Evolutionary conservation across 2,329 filamentous ascomycete species (phyloP), one percentile per base, ranked within the genome.

Genomic region (Penicillium sp.): DNA sequence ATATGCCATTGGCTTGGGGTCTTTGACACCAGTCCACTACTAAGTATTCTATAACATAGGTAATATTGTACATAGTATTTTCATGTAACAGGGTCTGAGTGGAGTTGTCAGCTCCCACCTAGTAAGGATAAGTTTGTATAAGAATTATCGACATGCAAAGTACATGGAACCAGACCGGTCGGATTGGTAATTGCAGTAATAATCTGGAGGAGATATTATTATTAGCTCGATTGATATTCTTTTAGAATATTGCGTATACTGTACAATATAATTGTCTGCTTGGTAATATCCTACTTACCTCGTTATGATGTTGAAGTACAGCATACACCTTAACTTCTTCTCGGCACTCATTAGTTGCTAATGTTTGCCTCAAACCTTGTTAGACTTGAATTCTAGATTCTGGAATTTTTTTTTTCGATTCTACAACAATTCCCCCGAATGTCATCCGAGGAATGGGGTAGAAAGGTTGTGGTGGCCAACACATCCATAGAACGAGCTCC

Each of bases 401-500:
- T 33, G 10, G n/a, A n/a, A n/a, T n/a, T n/a, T n/a, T 16, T 36
- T 36, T 34, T 5, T 21, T 53, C 11, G 31, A 34, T 19, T 21
- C 9, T 27, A 13, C 38, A 2, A 40, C n/a, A 25, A 39, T 27
- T 34, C 33, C 29, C 23, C 50, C 31, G 29, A 47, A 29, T 50
- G 29, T 43, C 36, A 21, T 23, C 19, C 46, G 27, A 48, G n/a
- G 38, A 50, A 41, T 21, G 9, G n/a, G 16, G 43, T 43, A 29
- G 53, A 55, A 40, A 15, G 16, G 7, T 55, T 41, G 23, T 57
- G 41, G 48, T 56, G 54, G 54, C 54, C 23, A 53, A 39, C 29
- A n/a, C 15, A 51, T 27, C 29, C 39, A 29, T 41, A 47, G 23
- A 53, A 40, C 9, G 36, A 31, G 16, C 29, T 29, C 25, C 13